phyloP scores from a whole-genome alignment of 169 alveolate species.

The Plasmodium billcollinsi region DNA sequence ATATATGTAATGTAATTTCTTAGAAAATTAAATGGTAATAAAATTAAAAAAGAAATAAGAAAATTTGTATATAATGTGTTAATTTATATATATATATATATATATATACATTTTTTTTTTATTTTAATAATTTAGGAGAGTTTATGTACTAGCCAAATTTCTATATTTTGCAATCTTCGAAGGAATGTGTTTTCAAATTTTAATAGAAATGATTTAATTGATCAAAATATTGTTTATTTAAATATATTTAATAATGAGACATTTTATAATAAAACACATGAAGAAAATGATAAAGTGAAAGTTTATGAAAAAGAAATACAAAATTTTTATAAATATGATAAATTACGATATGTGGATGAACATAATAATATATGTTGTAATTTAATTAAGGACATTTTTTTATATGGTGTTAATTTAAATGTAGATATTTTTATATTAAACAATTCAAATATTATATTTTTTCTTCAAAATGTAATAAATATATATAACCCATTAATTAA shows the following conservation, averaged over 20 bases:
- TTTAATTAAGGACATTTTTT: constrained; percentile 16
- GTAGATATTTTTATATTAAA: constrained; percentile 52
- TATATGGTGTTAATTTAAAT: constrained; percentile 60
- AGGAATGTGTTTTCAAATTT: constrained; percentile 38
- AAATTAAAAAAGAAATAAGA: not conserved
- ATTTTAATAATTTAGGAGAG: not conserved
- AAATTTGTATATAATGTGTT: not conserved
- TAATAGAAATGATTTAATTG: constrained; percentile 21
- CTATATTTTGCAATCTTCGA: constrained; percentile 37
- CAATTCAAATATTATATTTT: constrained; percentile 38
- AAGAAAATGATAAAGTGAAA: not conserved
- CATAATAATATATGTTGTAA: constrained; percentile 28
- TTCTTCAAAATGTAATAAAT: constrained; percentile 52
- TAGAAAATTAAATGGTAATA: not conserved
- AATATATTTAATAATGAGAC: not conserved
- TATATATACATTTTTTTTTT: not conserved
- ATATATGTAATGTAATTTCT: no score
- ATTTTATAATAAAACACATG: not conserved
- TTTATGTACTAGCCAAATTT: constrained; percentile 16
- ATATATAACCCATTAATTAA: constrained; percentile 65
- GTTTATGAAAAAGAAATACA: not conserved
- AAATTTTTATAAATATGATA: constrained; percentile 1
- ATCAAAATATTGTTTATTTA: constrained; percentile 15
- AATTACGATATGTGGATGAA: not conserved
- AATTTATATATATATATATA: no score